These are phyloP conservation scores for Anthracocystis panici-leucophaei DNA, from an alignment of 1,284 basidiomycete genomes.

Conservation along the genomic window DNA sequence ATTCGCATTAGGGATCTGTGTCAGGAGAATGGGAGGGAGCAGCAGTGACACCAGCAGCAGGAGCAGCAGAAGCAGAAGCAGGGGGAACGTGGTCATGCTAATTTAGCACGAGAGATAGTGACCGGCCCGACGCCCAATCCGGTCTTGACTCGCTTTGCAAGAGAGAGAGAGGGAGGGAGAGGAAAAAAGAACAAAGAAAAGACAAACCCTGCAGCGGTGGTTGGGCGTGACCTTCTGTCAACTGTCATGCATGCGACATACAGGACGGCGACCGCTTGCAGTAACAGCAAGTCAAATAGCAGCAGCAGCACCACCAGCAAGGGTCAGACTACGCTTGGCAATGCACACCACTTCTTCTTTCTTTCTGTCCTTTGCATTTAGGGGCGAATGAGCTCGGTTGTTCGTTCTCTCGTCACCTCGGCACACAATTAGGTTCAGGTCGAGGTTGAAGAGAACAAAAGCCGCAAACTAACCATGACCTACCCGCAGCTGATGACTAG, in stretches of 20 bases:
- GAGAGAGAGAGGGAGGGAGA: background rate
- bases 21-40: too few species aligned
- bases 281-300: background rate
- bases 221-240: slow-evolving; percentile 3
- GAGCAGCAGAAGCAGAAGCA: background rate
- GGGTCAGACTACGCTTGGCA: slow-evolving; percentile 3
- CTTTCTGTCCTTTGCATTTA: background rate
- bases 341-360: background rate
- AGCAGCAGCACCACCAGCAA: background rate
- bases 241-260: slow-evolving; percentile 10
- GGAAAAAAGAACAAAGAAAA: background rate
- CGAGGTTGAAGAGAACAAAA: too few species aligned
- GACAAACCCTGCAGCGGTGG: slow-evolving; percentile 10
- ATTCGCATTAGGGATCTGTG: too few species aligned
- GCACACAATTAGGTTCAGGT: background rate
- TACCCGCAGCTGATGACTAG: too few species aligned
- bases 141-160: background rate
- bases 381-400: slow-evolving; percentile 6
- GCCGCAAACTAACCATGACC: too few species aligned
- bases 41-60: background rate
- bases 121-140: too few species aligned
- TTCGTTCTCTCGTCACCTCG: background rate
- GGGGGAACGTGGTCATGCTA: slow-evolving; percentile 4
- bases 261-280: slow-evolving; percentile 2
- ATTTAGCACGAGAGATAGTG: background rate